Evolutionary conservation across 75 land plant genomes (phyloP).

Genomic region (Selaginella moellendorffii): DNA sequence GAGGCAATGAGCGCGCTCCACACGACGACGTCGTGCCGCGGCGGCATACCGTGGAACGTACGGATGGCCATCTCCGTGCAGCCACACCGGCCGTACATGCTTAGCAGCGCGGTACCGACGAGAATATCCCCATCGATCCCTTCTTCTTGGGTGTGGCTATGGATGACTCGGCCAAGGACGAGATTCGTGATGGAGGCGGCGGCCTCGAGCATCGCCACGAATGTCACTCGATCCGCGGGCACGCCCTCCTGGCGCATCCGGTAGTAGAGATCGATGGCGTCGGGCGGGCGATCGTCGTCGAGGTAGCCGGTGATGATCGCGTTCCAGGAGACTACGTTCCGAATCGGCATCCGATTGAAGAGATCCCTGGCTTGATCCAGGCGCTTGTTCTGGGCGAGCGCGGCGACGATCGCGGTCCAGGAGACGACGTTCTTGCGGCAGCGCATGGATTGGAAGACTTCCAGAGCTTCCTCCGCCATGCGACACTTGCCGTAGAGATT

Average conservation of each 20-base stretch:
- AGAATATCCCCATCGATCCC: background rate
- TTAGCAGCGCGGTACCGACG: background rate
- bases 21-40: background rate
- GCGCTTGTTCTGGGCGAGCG: conserved; percentile 24
- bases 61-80: background rate
- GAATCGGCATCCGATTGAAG: conserved; percentile 17
- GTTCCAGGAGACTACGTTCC: conserved; percentile 36
- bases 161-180: background rate
- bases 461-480: background rate
- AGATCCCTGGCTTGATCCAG: conserved; percentile 11
- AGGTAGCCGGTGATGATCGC: conserved; percentile 22
- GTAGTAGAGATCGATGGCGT: conserved; percentile 17
- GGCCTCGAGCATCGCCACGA: conserved; percentile 14
- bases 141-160: background rate
- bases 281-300: conserved; percentile 7
- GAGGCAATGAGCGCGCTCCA: background rate
- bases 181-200: conserved; percentile 3
- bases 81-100: background rate
- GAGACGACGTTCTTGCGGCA: conserved; percentile 11
- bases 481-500: background rate
- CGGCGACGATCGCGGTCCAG: conserved; percentile 16
- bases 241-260: conserved; percentile 8
- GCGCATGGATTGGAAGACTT: conserved; percentile 8
- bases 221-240: conserved; percentile 9
- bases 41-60: background rate